Conservation (phyloP, 1,139 yeast genomes). For the Candida neerlandica region DNA sequence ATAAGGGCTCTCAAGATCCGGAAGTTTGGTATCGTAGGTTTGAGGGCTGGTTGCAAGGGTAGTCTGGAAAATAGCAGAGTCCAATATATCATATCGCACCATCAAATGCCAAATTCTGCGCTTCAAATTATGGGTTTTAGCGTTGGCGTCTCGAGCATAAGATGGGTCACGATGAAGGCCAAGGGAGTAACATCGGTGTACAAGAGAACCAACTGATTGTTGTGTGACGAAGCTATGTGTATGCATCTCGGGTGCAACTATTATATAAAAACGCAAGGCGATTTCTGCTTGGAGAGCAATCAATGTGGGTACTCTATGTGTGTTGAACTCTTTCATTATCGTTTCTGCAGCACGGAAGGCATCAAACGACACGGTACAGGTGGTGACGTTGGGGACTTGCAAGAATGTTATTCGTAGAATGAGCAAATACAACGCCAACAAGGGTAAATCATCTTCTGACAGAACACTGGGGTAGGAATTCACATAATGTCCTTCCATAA, state of each 20-base stretch:
- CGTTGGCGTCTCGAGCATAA: conserved; percentile 24
- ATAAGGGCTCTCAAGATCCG: conserved; percentile 19
- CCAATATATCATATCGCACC: conserved; percentile 22
- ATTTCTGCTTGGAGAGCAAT: conserved; percentile 50
- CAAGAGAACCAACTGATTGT: conserved; percentile 35
- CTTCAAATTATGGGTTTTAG: conserved; percentile 28
- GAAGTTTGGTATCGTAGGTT: conserved; percentile 27
- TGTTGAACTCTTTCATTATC: conserved; percentile 39
- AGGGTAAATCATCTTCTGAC: conserved; percentile 29
- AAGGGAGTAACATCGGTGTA: conserved; percentile 51
- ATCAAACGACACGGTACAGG: conserved; percentile 33
- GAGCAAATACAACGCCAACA: conserved; percentile 26
- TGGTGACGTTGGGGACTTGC: conserved; percentile 21
- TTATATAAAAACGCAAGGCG: conserved; percentile 29
- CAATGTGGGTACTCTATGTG: conserved; percentile 43
- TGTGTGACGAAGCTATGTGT: conserved; percentile 20
- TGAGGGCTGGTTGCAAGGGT: conserved; percentile 11
- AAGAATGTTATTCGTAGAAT: conserved; percentile 31
- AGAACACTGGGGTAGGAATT: conserved; percentile 23
- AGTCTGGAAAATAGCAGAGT: conserved; percentile 19
- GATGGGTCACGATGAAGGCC: conserved; percentile 58
- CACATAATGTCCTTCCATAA: conserved; percentile 18
- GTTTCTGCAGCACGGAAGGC: conserved; percentile 31
- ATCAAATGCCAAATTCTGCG: conserved; percentile 49
- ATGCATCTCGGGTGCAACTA: conserved; percentile 32